Base-by-base conservation (phyloP, 441 rosid genomes). In the Euphorbia neoarborescens region DNA sequence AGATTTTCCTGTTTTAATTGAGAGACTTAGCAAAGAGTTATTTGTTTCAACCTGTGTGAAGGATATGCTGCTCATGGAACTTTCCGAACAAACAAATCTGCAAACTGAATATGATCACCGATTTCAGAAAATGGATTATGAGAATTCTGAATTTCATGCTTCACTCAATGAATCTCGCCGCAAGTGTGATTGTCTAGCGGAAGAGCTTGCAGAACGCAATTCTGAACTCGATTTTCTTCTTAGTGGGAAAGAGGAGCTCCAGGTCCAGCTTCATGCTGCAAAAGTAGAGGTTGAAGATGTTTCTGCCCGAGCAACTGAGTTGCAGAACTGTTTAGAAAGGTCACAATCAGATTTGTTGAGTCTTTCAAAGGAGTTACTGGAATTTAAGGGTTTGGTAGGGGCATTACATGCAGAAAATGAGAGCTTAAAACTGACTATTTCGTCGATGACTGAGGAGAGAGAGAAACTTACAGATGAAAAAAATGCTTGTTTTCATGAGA, bases 11-110 rank as follows among this genome's bases (percentile, higher is more conserved):
- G 81, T 69, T 79, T 80, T 65, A 17, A 68, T 82, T 58, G 96
- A 84, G 75, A 85, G 81, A 81, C 76, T 95, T 63, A 84, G 82
- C 65, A 94, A 90, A 75, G 96, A 92, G 71, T 78, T 95, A 44
- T 88, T 84, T 75, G 78, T 90, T 53, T 46, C 91, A 58, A 87
- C 75, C 65, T 83, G 87, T 78, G 71, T 71, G 24, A 94, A 87
- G 78, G 87, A 87, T 81, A 75, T 91, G 71, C 78, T 81, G 69
- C 82, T 82, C 61, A 66, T 84, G 81, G 95, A 92, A 79, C 82
- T 95, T 46, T 73, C 79, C 66, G 99, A 92, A 76, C 89, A 82
- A 65, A 84, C 86, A 67, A 70, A 73, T 78, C 65, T 84, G 75
- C 91, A 77, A 76, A 75, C 42, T 37, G 89, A 88, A 66, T 78